Conservation (phyloP, 225 moss, liverwort and hornwort species). For the Straminergon stramineum region DNA sequence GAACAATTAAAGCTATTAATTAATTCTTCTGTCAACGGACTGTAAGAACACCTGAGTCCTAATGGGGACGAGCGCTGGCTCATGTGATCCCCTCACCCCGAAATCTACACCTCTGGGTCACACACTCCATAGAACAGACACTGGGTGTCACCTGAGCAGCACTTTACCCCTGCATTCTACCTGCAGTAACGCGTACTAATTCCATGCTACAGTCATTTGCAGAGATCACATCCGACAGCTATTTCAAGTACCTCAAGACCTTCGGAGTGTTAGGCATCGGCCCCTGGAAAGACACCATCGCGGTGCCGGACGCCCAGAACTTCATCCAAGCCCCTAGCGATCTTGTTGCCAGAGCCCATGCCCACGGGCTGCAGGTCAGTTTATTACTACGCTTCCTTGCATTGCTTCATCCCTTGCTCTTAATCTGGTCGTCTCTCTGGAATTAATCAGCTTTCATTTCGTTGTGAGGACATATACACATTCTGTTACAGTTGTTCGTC, state of each 20-base stretch:
- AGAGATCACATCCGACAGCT: constrained; percentile 60
- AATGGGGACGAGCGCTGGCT: background rate
- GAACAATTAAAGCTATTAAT: background rate
- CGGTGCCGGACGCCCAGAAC: constrained; percentile 34
- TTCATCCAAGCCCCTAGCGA: constrained; percentile 35
- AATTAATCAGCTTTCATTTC: background rate
- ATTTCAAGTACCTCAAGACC: constrained; percentile 67
- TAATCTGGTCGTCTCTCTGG: background rate
- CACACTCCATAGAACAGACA: background rate
- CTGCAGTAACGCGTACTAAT: background rate
- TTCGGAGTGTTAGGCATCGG: constrained; percentile 66
- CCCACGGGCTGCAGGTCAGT: constrained; percentile 47
- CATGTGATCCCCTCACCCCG: background rate
- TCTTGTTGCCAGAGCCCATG: constrained; percentile 63
- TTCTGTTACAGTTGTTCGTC: background rate
- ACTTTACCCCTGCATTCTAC: background rate
- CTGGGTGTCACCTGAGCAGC: background rate
- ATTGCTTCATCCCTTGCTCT: background rate
- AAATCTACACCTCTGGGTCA: background rate
- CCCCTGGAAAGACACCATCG: constrained; percentile 87
- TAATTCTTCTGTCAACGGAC: background rate
- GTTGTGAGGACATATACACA: background rate
- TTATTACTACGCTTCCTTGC: background rate
- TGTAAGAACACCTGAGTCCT: background rate
- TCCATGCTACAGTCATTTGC: constrained; percentile 35